These are phyloP conservation scores for Brasenia schreberi DNA, from an alignment of 164 flowering plant species.

Conservation along the genomic window DNA sequence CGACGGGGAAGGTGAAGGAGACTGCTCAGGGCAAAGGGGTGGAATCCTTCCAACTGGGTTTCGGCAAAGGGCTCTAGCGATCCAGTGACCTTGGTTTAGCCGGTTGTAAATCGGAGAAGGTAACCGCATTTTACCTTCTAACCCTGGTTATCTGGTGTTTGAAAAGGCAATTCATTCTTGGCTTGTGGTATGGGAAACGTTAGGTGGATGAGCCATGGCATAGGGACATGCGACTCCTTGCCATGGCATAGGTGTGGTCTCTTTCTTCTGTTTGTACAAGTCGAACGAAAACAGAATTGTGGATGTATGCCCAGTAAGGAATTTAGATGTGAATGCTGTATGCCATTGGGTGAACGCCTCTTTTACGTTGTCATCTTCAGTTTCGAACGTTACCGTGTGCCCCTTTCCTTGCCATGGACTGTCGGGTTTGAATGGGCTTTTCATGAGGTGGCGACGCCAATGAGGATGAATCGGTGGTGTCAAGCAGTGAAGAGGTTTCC, in stretches of 20 bases:
- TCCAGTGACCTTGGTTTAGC: slow-evolving; percentile 22
- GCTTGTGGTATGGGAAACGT: not conserved
- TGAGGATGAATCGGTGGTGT: no score
- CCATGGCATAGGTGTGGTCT: not conserved
- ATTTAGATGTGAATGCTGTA: no score
- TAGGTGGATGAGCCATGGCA: not conserved
- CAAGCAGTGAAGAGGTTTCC: no score
- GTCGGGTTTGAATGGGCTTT: no score
- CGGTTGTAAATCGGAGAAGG: not conserved
- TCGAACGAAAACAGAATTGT: no score
- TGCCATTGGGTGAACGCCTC: no score
- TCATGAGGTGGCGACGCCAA: no score
- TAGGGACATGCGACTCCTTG: not conserved
- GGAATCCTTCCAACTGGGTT: slow-evolving; percentile 32
- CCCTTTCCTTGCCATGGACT: no score
- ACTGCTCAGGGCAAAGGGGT: slow-evolving; percentile 35
- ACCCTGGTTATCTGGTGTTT: not conserved
- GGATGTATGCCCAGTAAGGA: no score
- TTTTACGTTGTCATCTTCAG: no score
- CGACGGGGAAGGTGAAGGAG: slow-evolving; percentile 33
- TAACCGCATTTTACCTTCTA: not conserved
- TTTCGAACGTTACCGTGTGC: no score
- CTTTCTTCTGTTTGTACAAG: no score
- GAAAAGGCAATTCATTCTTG: slow-evolving; percentile 3
- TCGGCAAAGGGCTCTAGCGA: slow-evolving; percentile 43